Conservation (phyloP, 208 protist species). For the Trypanosoma caninum region DNA sequence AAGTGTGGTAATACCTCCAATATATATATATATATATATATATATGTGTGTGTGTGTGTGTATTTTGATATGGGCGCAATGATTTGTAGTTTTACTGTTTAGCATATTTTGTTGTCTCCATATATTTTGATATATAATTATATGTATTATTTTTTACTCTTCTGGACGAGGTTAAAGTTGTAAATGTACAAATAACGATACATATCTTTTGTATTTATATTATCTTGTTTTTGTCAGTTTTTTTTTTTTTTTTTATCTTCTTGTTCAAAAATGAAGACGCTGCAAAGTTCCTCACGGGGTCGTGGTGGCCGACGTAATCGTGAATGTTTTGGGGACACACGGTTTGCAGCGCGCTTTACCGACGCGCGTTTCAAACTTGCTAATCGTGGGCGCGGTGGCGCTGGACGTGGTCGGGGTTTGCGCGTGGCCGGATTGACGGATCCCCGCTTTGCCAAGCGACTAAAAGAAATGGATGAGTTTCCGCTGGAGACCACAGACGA, state of each 20-base stretch:
- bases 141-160: too few relatives aligned
- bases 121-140: too few relatives aligned
- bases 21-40: background rate
- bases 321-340: conserved; percentile 43
- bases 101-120: too few relatives aligned
- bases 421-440: conserved; percentile 41
- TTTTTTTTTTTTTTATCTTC: conserved; percentile 4
- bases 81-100: conserved; percentile 4
- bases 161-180: too few relatives aligned
- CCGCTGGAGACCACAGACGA: conserved; percentile 9
- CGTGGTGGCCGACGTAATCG: conserved; percentile 31
- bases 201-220: conserved; percentile 2
- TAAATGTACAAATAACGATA: too few relatives aligned
- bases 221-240: background rate
- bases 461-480: conserved; percentile 13
- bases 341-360: conserved; percentile 83
- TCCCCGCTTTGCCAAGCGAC: conserved; percentile 71
- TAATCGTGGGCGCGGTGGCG: conserved; percentile 8
- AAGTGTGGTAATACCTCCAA: conserved; percentile 1
- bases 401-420: conserved; percentile 11
- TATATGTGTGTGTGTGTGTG: background rate
- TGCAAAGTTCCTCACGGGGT: conserved; percentile 60
- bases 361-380: conserved; percentile 85
- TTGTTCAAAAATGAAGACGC: conserved; percentile 49
- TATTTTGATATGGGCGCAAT: background rate